A percentile compares a stretch with the other conserved stretches of the same genome.
Conservation (phyloP, 164 flowering plant species). For the Tinospora cordifolia region DNA sequence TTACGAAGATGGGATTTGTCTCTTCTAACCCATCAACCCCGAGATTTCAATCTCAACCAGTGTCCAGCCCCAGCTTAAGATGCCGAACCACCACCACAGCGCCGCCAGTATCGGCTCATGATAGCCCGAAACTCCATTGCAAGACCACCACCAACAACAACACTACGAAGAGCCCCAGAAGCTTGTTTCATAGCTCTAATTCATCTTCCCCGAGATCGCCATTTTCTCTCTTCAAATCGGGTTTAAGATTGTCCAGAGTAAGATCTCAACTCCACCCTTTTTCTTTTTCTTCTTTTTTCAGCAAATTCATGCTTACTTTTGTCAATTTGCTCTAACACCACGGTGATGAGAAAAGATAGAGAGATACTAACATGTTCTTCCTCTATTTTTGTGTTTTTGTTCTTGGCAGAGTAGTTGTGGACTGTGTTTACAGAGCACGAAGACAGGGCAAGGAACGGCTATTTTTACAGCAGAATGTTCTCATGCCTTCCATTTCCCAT, state of each 20-base stretch:
- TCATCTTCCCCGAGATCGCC: slow-evolving; percentile 81
- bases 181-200: slow-evolving; percentile 18
- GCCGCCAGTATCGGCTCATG: slow-evolving; percentile 19
- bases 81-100: slow-evolving; percentile 26
- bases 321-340: too few relatives aligned
- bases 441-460: slow-evolving; percentile 79
- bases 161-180: slow-evolving; percentile 28
- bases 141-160: slow-evolving; percentile 25
- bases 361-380: not conserved
- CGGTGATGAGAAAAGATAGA: not conserved
- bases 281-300: not conserved
- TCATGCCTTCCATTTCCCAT: slow-evolving; percentile 83
- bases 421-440: slow-evolving; percentile 69
- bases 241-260: slow-evolving; percentile 65
- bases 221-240: slow-evolving; percentile 62
- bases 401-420: slow-evolving; percentile 70
- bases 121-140: slow-evolving; percentile 51
- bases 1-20: slow-evolving; percentile 36
- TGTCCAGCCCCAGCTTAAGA: slow-evolving; percentile 23
- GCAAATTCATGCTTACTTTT: too few relatives aligned
- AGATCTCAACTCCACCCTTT: slow-evolving; percentile 11
- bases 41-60: slow-evolving; percentile 30
- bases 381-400: not conserved
- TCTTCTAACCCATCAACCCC: slow-evolving; percentile 65
- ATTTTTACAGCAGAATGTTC: slow-evolving; percentile 87